A percentile compares a stretch with the other conserved stretches of the same genome.
phyloP scores from a whole-genome alignment of 2,329 filamentous ascomycete genomes.

The Canariomyces notabilis region DNA sequence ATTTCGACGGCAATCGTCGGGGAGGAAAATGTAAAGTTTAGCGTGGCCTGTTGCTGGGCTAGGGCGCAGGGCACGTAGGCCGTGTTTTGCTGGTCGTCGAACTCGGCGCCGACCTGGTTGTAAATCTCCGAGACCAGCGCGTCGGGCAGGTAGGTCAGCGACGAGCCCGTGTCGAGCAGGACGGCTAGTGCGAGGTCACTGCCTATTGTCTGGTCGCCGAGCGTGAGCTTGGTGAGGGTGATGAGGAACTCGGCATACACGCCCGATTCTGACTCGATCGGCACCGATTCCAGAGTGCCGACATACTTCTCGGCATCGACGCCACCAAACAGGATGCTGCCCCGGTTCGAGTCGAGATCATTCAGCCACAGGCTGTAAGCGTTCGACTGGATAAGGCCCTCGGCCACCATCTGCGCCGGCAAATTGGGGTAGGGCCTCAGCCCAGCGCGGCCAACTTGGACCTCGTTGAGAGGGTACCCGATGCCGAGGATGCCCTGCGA shows the following conservation, averaged over 20 bases:
- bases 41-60: constrained; percentile 34
- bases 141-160: constrained; percentile 62
- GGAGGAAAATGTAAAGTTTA: constrained; percentile 52
- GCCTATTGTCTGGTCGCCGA: constrained; percentile 41
- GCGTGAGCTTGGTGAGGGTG: constrained; percentile 56
- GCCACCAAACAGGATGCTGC: constrained; percentile 70
- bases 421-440: constrained; percentile 60
- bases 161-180: constrained; percentile 66
- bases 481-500: constrained; percentile 77
- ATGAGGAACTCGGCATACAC: constrained; percentile 61
- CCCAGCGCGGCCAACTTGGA: constrained; percentile 56
- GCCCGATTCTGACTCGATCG: constrained; percentile 53
- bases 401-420: constrained; percentile 57
- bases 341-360: constrained; percentile 60
- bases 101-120: constrained; percentile 53
- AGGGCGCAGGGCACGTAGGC: constrained; percentile 60
- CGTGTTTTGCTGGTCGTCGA: constrained; percentile 45
- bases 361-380: constrained; percentile 74
- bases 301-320: constrained; percentile 62
- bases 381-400: constrained; percentile 57
- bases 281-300: constrained; percentile 60
- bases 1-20: constrained; percentile 52
- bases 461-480: constrained; percentile 76
- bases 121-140: constrained; percentile 50
- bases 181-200: constrained; percentile 51